phyloP scores from a whole-genome alignment of 1,139 yeast species.

The Yamadazyma taylorii region DNA sequence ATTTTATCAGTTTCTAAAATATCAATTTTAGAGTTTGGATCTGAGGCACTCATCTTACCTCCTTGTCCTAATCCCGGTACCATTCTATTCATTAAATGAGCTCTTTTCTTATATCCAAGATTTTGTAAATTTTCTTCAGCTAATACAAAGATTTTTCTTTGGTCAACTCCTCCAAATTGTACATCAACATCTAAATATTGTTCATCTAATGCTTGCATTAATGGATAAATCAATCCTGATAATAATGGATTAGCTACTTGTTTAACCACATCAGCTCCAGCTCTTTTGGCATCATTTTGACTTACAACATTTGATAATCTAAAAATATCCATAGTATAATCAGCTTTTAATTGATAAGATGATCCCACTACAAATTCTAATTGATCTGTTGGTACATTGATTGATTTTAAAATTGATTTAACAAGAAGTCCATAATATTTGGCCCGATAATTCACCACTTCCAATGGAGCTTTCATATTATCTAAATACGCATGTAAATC shows the following conservation, averaged over 20 bases:
- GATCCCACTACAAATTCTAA: conserved; percentile 85
- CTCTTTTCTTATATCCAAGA: conserved; percentile 94
- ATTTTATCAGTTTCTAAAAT: conserved; percentile 83
- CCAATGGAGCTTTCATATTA: conserved; percentile 97
- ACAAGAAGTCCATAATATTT: conserved; percentile 82
- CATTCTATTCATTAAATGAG: conserved; percentile 98
- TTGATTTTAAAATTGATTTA: conserved; percentile 79
- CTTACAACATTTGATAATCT: conserved; percentile 78
- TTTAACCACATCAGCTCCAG: conserved; percentile 99
- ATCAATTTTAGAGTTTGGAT: conserved; percentile 96
- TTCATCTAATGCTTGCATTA: conserved; percentile 98
- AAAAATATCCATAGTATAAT: conserved; percentile 88
- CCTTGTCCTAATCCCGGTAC: conserved; percentile 97
- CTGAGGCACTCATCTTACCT: conserved; percentile 98
- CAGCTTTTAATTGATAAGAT: conserved; percentile 74
- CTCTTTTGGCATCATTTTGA: conserved; percentile 96
- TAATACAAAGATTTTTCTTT: conserved; percentile 93
- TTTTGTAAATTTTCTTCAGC: conserved; percentile 92
- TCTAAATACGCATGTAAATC: conserved; percentile 96
- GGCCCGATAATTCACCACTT: conserved; percentile 85
- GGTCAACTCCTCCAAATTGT: conserved; percentile 99
- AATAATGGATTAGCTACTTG: conserved; percentile 93
- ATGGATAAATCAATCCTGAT: conserved; percentile 92
- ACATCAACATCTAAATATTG: conserved; percentile 86
- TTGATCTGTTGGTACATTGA: conserved; percentile 89